These are phyloP conservation scores for Boletus sp. DNA, from an alignment of 768 basidiomycete species.

Conservation along the genomic window DNA sequence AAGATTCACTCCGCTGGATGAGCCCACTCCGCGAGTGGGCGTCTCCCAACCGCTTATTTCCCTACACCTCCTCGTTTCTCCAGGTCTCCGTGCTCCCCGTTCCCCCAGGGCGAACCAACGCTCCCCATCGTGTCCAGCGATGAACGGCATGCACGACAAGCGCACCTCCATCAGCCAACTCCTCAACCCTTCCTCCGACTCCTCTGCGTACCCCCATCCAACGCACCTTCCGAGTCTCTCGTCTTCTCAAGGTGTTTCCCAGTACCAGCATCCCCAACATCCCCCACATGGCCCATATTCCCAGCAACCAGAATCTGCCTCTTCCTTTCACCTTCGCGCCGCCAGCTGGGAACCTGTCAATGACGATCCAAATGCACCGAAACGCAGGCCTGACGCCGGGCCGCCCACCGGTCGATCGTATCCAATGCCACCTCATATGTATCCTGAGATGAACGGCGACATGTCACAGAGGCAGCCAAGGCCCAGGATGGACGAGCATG, in stretches of 20 bases:
- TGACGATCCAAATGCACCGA: slow-evolving; percentile 35
- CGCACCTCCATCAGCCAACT: slow-evolving; percentile 50
- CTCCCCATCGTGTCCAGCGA: slow-evolving; percentile 27
- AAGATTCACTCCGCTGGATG: slow-evolving; percentile 27
- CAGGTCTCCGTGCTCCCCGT: slow-evolving; percentile 7
- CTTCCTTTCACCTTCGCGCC: slow-evolving; percentile 55
- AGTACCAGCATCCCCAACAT: slow-evolving; percentile 29
- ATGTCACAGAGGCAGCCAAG: slow-evolving; percentile 26
- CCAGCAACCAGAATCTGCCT: slow-evolving; percentile 26
- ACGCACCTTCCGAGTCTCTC: slow-evolving; percentile 28
- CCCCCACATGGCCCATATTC: slow-evolving; percentile 27
- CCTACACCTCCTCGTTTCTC: slow-evolving; percentile 20
- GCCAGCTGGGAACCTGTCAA: slow-evolving; percentile 52
- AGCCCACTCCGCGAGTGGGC: slow-evolving; percentile 32
- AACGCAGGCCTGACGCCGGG: slow-evolving; percentile 35
- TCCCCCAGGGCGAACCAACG: slow-evolving; percentile 9
- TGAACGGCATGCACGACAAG: slow-evolving; percentile 45
- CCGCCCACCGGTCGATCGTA: slow-evolving; percentile 33
- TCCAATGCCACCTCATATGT: slow-evolving; percentile 32
- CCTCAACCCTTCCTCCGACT: slow-evolving; percentile 45
- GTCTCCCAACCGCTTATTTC: slow-evolving; percentile 32
- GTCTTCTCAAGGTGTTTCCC: slow-evolving; percentile 21
- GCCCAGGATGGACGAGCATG: slow-evolving; percentile 32
- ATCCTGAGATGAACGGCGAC: slow-evolving; percentile 34
- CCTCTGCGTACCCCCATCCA: slow-evolving; percentile 33